Base-by-base conservation (phyloP, 2,329 filamentous ascomycete genomes). In the Pyricularia pennisetigena region DNA sequence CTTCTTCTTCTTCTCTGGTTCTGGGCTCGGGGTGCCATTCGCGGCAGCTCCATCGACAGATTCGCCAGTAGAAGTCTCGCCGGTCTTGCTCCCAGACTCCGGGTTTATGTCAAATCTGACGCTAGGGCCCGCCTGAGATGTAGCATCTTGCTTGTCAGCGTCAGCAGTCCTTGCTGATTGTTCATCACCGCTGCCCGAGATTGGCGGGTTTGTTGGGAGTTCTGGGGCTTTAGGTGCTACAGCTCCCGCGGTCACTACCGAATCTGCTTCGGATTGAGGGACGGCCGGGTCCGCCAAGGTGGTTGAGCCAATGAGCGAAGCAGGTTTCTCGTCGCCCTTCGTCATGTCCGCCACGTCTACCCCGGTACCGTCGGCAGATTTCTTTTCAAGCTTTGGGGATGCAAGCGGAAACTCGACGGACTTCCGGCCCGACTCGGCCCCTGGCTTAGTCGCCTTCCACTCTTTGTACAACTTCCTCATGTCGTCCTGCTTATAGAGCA, bases 1-100 rank as follows among this genome's bases (percentile, higher is more conserved):
- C 75, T 90, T 91, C 74, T 87, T 90, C 73, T 88, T 89, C 59
- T 80, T 81, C 20, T 84, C 82, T 6, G 64, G 64, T 12, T 65
- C 64, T 4, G 64, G 32, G 14, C 35, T 57, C 6, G n/a, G 57
- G 23, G 57, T 24, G 57, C 24, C 57, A 24, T 61, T 61, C 8
- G 57, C 23, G 41, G 41, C 20, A 26, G 23, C 24, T 12, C 57
- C 57, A 61, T 61, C 57, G 57, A 61, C 24, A n/a, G 57, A 61
- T 61, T 61, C 64, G 16, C n/a, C 32, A 14, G 24, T 10, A 3
- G 32, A 66, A 9, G 14, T 76, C 28, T 62, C 59, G 7, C 24
- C 32, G 5, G 64, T 12, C 64, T 66, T 35, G 14, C 4, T 14
- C 9, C n/a, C n/a, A 9, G 64, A 54, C 30, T 66, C 32, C 14